Conservation (phyloP, 139 green algal genomes). For the Tetradesmus obliquus region DNA sequence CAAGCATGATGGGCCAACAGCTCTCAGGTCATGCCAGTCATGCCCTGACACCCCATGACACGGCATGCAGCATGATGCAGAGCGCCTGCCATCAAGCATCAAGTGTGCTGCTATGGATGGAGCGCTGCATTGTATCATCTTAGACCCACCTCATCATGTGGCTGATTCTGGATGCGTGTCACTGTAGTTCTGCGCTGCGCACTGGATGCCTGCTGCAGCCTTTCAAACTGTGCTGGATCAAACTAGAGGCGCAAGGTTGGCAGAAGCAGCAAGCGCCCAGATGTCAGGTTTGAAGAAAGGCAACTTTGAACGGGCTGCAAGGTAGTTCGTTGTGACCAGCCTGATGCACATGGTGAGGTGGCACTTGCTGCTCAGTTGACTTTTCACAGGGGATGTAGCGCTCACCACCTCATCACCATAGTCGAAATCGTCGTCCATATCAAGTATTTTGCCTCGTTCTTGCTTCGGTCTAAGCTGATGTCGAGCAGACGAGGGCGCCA, state of each 20-base stretch:
- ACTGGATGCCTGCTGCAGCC: constrained; percentile 1
- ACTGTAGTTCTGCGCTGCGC: background rate
- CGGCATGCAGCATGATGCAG: background rate
- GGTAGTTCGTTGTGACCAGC: background rate
- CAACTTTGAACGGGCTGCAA: background rate
- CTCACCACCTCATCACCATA: constrained; percentile 35
- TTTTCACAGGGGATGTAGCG: background rate
- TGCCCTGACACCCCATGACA: too few relatives aligned
- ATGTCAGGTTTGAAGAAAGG: background rate
- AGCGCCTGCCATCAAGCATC: background rate
- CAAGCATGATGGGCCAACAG: background rate
- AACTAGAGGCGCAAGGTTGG: constrained; percentile 3
- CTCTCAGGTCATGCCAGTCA: background rate
- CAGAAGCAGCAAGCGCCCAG: background rate
- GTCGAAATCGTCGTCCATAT: constrained; percentile 36
- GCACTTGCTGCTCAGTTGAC: constrained; percentile 8
- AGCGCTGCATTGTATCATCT: background rate
- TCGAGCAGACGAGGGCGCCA: background rate
- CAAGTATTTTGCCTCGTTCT: background rate
- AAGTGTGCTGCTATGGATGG: background rate
- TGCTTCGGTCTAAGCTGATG: background rate
- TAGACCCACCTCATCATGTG: constrained; percentile 63
- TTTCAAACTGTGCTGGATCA: constrained; percentile 41
- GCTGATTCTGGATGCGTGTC: constrained; percentile 61
- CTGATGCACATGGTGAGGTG: background rate